Base-by-base conservation (phyloP, 192 early-diverging fungal genomes). In the Dimargaris verticillata region DNA sequence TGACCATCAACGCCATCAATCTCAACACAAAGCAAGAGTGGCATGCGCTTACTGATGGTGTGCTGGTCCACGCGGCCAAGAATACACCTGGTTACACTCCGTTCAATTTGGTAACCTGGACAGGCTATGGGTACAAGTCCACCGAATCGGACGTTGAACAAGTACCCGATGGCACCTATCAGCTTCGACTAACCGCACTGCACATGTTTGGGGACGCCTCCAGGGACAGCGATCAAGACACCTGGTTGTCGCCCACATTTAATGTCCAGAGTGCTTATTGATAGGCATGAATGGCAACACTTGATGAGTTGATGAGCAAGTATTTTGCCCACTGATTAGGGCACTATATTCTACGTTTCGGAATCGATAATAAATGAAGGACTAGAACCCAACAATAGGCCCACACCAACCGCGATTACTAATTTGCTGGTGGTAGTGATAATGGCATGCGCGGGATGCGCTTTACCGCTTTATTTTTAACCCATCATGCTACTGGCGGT, bases 211-310 rank as follows among this genome's bases (percentile, higher is more conserved):
- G 75, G 6, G 44, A 72, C 53, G 29, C 53, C 20, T 62, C 25
- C 26, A 70, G 65, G 14, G 41, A 33, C 3, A 48, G 42, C 5
- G 72, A 77, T 52, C 72, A 70, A 33, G 67, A 77, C 46, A 61
- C 53, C 1, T 77, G 75, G 75, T 59, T 64, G 18, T 74, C 75
- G 5, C 57, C 49, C 24, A 42, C 45, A 15, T 73, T 71, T 53
- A 52, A 18, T n/a, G 45, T 77, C 0, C 49, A n/a, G 49, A 38
- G 33, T 38, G 33, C 33, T 38, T 38, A 38, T 38, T 38, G 33
- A 38, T 38, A 38, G 7, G 3, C 33, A 38, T 5, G 33, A 5
- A 38, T 38, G 7, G 7, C 33, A 5, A 7, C 7, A 7, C 33
- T 38, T 38, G 33, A 38, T 38, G 33, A 2, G 33, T 38, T 38